These are phyloP conservation scores for Tilletia indica DNA, from an alignment of 1,284 basidiomycete genomes.

Conservation along the genomic window DNA sequence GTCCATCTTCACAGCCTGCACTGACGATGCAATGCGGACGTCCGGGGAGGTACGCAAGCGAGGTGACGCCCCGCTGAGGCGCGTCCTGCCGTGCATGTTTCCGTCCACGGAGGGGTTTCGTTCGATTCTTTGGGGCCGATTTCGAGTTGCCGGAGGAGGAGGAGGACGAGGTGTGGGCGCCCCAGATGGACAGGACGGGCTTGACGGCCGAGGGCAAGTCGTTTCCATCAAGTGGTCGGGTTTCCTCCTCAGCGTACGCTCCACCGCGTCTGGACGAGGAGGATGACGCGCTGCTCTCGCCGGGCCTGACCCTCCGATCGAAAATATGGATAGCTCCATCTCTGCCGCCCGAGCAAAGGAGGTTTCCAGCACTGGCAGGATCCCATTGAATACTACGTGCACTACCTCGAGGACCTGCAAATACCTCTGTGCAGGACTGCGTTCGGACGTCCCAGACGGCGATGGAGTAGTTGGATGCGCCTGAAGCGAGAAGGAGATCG, in stretches of 20 bases:
- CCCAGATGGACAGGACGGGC: conserved; percentile 42
- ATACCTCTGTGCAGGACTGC: conserved; percentile 34
- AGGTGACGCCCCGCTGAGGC: conserved; percentile 38
- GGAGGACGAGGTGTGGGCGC: conserved; percentile 33
- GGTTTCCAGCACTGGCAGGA: conserved; percentile 33
- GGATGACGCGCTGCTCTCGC: not conserved
- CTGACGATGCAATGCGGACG: conserved; percentile 40
- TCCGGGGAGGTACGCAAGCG: conserved; percentile 37
- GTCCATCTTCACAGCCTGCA: conserved; percentile 42
- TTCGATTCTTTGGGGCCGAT: conserved; percentile 16
- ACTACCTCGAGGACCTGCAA: conserved; percentile 39
- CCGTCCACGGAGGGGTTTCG: conserved; percentile 15
- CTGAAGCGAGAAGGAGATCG: conserved; percentile 40
- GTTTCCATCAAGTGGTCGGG: not conserved
- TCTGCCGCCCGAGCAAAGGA: conserved; percentile 47
- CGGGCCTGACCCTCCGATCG: conserved; percentile 34
- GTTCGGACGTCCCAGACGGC: conserved; percentile 43
- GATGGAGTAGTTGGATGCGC: conserved; percentile 47
- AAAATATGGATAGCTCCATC: conserved; percentile 50
- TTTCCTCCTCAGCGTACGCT: too few relatives aligned
- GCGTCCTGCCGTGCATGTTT: not conserved
- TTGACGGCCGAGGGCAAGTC: conserved; percentile 4
- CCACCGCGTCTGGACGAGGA: too few relatives aligned
- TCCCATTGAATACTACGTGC: conserved; percentile 48
- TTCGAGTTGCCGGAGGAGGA: not conserved